Base-by-base conservation (phyloP, 2,329 filamentous ascomycete genomes). In the Diaporthe sp. region DNA sequence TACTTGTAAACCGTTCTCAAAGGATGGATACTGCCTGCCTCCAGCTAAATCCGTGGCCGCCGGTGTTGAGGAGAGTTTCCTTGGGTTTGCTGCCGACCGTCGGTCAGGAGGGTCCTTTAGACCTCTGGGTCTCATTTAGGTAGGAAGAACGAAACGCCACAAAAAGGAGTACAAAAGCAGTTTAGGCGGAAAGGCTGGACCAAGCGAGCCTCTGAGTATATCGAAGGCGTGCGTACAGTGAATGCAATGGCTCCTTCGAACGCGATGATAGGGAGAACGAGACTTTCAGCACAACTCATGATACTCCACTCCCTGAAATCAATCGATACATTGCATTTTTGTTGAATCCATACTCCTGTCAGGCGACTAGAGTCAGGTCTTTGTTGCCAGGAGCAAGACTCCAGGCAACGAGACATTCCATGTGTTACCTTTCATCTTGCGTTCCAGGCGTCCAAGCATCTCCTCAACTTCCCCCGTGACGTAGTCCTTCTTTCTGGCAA, bases 1-100 rank as follows among this genome's bases (percentile, higher is more conserved):
- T 4, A 70, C 61, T 9, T 77, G 75, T 42, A 46, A 59, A 46
- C 75, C 76, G 3, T 77, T 75, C 19, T 61, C 68, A 19, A 58
- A 59, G 9, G 58, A 37, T 17, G 73, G 67, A 68, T 87, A 87
- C 73, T 89, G 88, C 71, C 81, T 84, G 25, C 86, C 84, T 1
- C 85, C 87, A 13, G 37, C n/a, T 31, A 58, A 42, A 44, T 34
- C 55, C 10, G 10, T 62, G 31, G 70, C 44, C 22, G 46, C 70
- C 25, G 17, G 34, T 28, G 34, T n/a, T 5, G 17, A 42, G 6
- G 15, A 9, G 1, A 3, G 13, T 8, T 3, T 53, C 10, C 19
- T 72, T 8, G 31, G 34, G 2, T 15, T 53, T 25, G 44, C 31
- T 42, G 15, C 34, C 15, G 70, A 34, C 8, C 44, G 70, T 25